Conservation (phyloP, 495 filamentous ascomycete genomes). For the Cladorrhinum samala region DNA sequence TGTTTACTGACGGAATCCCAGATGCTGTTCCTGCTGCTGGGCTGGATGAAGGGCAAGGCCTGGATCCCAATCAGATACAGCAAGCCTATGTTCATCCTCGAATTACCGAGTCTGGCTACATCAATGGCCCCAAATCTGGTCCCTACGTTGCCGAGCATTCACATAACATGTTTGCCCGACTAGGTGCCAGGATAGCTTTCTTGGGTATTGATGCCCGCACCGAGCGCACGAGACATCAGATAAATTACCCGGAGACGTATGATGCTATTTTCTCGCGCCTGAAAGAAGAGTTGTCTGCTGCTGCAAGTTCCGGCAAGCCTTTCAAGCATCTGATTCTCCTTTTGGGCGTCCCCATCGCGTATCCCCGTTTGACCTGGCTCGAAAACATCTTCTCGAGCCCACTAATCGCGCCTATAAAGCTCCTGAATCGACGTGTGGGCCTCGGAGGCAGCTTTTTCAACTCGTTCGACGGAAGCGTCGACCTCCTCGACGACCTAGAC, state of each 20-base stretch:
- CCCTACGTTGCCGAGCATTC: constrained; percentile 76
- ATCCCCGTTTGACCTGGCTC: constrained; percentile 88
- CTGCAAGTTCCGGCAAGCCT: constrained; percentile 43
- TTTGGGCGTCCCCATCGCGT: constrained; percentile 89
- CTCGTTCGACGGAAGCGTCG: constrained; percentile 82
- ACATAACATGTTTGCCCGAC: constrained; percentile 70
- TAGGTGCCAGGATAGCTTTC: constrained; percentile 82
- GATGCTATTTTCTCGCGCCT: constrained; percentile 70
- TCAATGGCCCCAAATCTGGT: constrained; percentile 69
- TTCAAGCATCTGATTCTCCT: constrained; percentile 82
- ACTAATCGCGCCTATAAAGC: constrained; percentile 74
- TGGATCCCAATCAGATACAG: constrained; percentile 60
- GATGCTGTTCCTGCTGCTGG: constrained; percentile 21
- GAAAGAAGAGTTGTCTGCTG: constrained; percentile 52
- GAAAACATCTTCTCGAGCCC: constrained; percentile 83
- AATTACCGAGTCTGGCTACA: constrained; percentile 63
- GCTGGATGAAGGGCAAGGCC: constrained; percentile 37
- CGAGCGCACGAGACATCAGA: constrained; percentile 84
- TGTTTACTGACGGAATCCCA: neutral
- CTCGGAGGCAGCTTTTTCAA: constrained; percentile 81
- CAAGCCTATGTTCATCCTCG: constrained; percentile 61
- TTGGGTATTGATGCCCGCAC: constrained; percentile 84
- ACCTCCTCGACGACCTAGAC: constrained; percentile 88
- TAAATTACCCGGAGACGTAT: constrained; percentile 89
- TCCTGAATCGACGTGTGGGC: constrained; percentile 87